Conservation (phyloP, 257 asterid genomes). For the Solanum sparsipilum region DNA sequence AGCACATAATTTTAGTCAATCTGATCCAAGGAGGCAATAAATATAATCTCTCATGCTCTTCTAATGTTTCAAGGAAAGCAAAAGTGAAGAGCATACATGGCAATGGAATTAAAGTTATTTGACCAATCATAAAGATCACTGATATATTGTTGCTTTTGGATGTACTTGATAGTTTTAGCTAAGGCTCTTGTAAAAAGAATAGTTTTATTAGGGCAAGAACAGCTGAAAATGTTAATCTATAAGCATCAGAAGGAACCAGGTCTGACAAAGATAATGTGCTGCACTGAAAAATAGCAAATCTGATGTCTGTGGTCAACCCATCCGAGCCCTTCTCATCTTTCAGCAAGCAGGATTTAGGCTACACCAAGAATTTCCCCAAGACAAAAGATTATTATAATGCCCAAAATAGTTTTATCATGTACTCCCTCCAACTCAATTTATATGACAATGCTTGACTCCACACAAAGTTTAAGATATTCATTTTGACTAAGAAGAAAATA, state of each 20-base stretch:
- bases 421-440: not conserved
- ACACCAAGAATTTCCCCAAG: not conserved
- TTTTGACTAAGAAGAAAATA: not conserved
- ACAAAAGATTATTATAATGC: not conserved
- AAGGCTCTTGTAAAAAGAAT: not conserved
- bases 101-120: not conserved
- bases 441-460: not conserved
- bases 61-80: not conserved
- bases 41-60: not conserved
- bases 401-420: not conserved
- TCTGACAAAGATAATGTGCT: not conserved
- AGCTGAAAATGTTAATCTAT: not conserved
- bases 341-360: not conserved
- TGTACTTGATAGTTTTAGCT: not conserved
- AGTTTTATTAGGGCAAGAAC: not conserved
- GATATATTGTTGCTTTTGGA: not conserved
- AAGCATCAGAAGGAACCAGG: not conserved
- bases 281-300: not conserved
- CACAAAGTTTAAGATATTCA: not conserved
- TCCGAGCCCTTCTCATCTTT: not conserved
- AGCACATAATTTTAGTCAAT: not conserved
- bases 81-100: not conserved
- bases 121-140: not conserved
- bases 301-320: not conserved
- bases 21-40: not conserved